A percentile compares a stretch with the other conserved stretches of the same genome.
Evolutionary conservation across 129 eudicot genomes (phyloP).

Genomic region (Chrysanthemum makinoi): DNA sequence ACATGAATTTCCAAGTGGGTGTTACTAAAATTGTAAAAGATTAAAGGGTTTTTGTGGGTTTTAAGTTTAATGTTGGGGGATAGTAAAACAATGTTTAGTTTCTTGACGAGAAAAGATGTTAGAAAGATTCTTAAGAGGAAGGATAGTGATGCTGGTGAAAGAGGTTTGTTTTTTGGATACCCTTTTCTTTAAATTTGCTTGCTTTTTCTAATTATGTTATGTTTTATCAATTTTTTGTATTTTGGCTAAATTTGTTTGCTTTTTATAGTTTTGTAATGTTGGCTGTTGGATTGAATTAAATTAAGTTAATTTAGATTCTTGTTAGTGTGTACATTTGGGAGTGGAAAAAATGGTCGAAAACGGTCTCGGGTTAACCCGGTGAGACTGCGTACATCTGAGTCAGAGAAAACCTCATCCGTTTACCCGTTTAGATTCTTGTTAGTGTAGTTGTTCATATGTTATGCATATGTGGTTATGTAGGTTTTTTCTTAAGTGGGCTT

Average conservation of each 20-base stretch:
- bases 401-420: too few relatives aligned
- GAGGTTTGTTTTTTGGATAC: conserved; percentile 33
- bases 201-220: conserved; percentile 14
- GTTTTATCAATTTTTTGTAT: not conserved
- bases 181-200: not conserved
- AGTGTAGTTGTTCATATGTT: conserved; percentile 13
- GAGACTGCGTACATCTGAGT: too few relatives aligned
- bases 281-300: conserved; percentile 6
- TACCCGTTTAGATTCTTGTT: too few relatives aligned
- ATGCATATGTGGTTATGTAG: not conserved
- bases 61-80: conserved; percentile 22
- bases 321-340: too few relatives aligned
- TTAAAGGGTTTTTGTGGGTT: not conserved
- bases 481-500: conserved; percentile 16
- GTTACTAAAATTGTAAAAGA: not conserved
- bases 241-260: not conserved
- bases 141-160: conserved; percentile 95
- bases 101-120: conserved; percentile 63
- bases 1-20: not conserved
- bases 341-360: too few relatives aligned
- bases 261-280: conserved; percentile 12
- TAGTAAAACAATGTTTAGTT: conserved; percentile 54
- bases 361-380: too few relatives aligned
- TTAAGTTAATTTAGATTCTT: not conserved
- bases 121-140: conserved; percentile 84